These are phyloP conservation scores for Termitomyces sp. DNA, from an alignment of 768 basidiomycete species.

Conservation along the genomic window DNA sequence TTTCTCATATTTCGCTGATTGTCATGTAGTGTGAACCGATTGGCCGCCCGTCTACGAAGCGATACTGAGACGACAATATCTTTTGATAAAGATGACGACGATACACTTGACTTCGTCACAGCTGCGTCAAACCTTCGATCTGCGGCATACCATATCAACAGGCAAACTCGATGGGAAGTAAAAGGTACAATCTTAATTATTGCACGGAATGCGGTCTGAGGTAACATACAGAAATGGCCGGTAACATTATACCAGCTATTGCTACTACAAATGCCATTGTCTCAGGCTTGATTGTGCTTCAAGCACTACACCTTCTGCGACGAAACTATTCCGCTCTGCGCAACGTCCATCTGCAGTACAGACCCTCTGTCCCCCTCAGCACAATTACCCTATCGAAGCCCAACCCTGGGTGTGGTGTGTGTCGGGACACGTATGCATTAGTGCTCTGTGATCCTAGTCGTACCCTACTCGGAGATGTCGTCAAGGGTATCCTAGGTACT, in stretches of 20 bases:
- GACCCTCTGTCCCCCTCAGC: constrained; percentile 72
- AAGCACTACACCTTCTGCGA: constrained; percentile 80
- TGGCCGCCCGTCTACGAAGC: constrained; percentile 60
- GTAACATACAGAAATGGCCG: constrained; percentile 80
- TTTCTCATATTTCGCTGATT: neutral
- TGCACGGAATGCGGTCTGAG: neutral
- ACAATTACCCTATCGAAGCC: constrained; percentile 61
- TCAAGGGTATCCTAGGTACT: constrained; percentile 59
- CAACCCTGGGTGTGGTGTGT: constrained; percentile 77
- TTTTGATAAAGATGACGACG: constrained; percentile 98
- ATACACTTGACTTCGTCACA: constrained; percentile 94
- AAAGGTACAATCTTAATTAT: constrained; percentile 55
- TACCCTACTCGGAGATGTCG: constrained; percentile 65
- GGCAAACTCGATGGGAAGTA: constrained; percentile 93
- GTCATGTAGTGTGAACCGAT: constrained; percentile 63
- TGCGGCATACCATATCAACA: constrained; percentile 80
- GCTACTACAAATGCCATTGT: constrained; percentile 99
- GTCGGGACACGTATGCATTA: constrained; percentile 76
- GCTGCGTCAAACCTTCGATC: constrained; percentile 92
- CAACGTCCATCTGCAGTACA: constrained; percentile 76
- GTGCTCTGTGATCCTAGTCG: constrained; percentile 69
- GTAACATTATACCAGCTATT: constrained; percentile 98
- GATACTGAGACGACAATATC: constrained; percentile 63
- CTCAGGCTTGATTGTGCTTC: constrained; percentile 90
- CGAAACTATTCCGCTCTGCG: constrained; percentile 55